Base-by-base conservation (phyloP, 2,329 filamentous ascomycete species). In the Emergomyces orientalis region DNA sequence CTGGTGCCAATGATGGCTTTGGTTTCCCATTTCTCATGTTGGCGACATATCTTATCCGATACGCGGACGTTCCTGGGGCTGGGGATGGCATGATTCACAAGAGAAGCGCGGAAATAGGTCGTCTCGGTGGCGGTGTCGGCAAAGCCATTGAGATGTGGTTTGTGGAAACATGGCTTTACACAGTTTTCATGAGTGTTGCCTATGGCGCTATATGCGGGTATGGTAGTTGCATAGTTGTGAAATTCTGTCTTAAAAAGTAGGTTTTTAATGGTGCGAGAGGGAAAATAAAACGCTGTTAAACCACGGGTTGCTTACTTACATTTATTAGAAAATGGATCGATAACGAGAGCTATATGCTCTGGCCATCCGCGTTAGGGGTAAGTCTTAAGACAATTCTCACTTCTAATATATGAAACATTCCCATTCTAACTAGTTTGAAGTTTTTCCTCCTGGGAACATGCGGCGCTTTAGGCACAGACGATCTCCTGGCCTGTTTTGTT, bases 1-100 rank as follows among this genome's bases (percentile, higher is more conserved):
- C 83, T 3, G 85, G 84, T 7, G 80, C 81, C 2, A 86, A 86
- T 65, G 84, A 87, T 65, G 84, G 84, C 0, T 84, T 87, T 49
- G 84, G 82, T 0, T 86, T 86, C 56, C 84, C 84, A 0, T 86
- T 86, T 61, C 75, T 87, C 4, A 80, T 86, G 74, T 76, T 86
- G 1, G 82, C 83, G 0, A 79, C 81, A 1, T 83, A 82, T 49
- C 76, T 86, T 8, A 79, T 86, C 61, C 80, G 82, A 1, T 80
- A 85, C 64, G 80, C 81, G 11, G 77, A 81, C 22, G 68, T 56
- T 1, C 70, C 72, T 3, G 65, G 67, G 67, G 62, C 63, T 63
- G 49, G 66, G 57, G 3, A 69, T 67, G 6, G 65, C 64, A n/a
- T 17, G 13, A 52, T 63, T 19, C 59, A 65, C 39, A 62, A 59